phyloP scores from a whole-genome alignment of 75 land plant species.

The Picea sitchensis region DNA sequence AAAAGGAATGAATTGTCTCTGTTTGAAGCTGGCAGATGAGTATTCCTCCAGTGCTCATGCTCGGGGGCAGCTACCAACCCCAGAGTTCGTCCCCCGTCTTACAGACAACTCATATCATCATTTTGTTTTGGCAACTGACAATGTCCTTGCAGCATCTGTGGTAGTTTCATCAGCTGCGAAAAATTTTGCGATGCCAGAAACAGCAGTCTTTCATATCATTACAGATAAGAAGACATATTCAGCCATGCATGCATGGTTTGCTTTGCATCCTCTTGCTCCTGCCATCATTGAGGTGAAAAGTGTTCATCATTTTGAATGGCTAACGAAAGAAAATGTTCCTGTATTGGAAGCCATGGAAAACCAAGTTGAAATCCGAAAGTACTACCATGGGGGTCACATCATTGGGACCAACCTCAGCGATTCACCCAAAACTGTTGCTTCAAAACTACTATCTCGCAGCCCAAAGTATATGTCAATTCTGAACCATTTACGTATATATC shows the following conservation, averaged over 20 bases:
- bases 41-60: constrained; percentile 56
- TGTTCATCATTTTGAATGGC: constrained; percentile 77
- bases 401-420: constrained; percentile 31
- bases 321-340: constrained; percentile 41
- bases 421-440: constrained; percentile 29
- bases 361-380: constrained; percentile 21
- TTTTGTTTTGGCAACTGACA: constrained; percentile 68
- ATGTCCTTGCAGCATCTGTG: constrained; percentile 83
- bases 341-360: constrained; percentile 42
- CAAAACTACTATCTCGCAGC: constrained; percentile 34
- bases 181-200: constrained; percentile 39
- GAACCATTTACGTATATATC: constrained; percentile 50
- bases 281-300: constrained; percentile 72
- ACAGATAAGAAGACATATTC: constrained; percentile 93
- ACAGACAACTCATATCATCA: constrained; percentile 51
- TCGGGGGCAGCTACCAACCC: constrained; percentile 50
- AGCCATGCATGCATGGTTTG: constrained; percentile 90
- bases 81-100: constrained; percentile 53
- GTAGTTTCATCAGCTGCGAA: constrained; percentile 60
- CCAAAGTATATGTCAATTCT: constrained; percentile 49
- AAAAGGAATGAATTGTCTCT: constrained; percentile 60
- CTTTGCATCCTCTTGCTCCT: constrained; percentile 46
- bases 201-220: constrained; percentile 71
- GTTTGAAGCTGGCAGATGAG: constrained; percentile 54
- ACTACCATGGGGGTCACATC: constrained; percentile 43